Percentiles rank a stretch among this genome's conserved stretches.
These are phyloP conservation scores for Canna indica DNA, from an alignment of 176 grass and related monocot genomes.

Conservation along the genomic window DNA sequence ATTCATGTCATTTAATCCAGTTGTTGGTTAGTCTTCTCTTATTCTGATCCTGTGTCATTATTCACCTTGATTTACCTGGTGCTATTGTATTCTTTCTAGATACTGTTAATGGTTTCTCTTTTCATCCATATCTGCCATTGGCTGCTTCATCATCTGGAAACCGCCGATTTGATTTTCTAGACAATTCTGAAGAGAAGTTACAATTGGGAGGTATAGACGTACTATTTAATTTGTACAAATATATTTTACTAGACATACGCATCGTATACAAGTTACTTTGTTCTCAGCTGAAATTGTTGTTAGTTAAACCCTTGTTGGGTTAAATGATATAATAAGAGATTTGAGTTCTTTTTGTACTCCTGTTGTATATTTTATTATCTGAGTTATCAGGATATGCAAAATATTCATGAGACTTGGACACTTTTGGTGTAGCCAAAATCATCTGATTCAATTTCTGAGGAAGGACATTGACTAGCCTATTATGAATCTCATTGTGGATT, in stretches of 20 bases:
- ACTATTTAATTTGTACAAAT: too few relatives aligned
- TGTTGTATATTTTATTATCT: too few relatives aligned
- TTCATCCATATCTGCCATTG: constrained; percentile 78
- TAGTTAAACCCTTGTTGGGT: too few relatives aligned
- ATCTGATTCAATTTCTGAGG: not conserved
- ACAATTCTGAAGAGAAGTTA: constrained; percentile 46
- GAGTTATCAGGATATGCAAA: too few relatives aligned
- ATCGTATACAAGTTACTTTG: not conserved
- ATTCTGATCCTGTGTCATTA: constrained; percentile 17
- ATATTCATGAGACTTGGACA: too few relatives aligned
- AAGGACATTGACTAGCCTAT: not conserved
- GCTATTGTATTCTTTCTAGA: constrained; percentile 38
- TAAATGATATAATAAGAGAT: too few relatives aligned
- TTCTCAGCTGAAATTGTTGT: not conserved
- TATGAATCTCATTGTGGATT: not conserved
- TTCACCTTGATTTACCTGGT: not conserved
- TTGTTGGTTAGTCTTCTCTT: not conserved
- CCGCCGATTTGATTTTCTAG: constrained; percentile 52
- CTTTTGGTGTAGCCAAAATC: not conserved
- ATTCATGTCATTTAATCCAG: not conserved
- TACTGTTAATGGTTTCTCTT: constrained; percentile 69
- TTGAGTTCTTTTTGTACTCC: too few relatives aligned
- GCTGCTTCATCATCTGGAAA: constrained; percentile 79
- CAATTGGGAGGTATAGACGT: constrained; percentile 35
- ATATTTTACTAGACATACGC: not conserved